Base-by-base conservation (phyloP, 1,284 basidiomycete genomes). In the Mycosarcoma maydis region DNA sequence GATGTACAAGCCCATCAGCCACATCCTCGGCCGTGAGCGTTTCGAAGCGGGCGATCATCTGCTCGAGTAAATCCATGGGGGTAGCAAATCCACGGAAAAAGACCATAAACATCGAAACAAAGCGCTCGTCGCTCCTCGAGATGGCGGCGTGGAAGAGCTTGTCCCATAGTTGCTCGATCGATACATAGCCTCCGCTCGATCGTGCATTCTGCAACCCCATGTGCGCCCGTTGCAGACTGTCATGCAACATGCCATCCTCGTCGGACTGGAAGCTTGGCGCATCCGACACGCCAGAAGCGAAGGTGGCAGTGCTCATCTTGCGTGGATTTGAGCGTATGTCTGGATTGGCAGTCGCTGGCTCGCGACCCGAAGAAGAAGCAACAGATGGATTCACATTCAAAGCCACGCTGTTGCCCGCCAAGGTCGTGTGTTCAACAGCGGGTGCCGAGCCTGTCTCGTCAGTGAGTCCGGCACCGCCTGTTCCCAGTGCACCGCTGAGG, bases 141-240 rank as follows among this genome's bases (percentile, higher is more conserved):
- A 78, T 71, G 23, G 73, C 75, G 27, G 75, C 73, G 27, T 72
- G 72, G 66, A 78, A 78, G 37, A 78, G 60, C 56, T 73, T 72
- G 39, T 78, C 72, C 72, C 76, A 78, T 23, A 77, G 58, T 54
- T 78, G 75, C 14, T 76, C 75, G 19, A 78, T 58, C n/a, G 64
- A 66, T 19, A 78, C 67, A 44, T 78, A 78, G 20, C 75, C 76
- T 19, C 76, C 75, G 24, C 54, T 66, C 20, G 69, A 62, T 20
- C 73, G 69, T 13, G 73, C 70, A 26, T 47, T 67, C 40, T 78
- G 74, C 47, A 76, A 36, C 7, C 75, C 75, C 39, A 62, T 20
- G 24, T 76, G 66, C 11, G 67, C 76, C 9, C 64, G 55, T n/a
- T 45, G 40, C 22, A 78, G 44, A 41, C 61, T 76, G 27, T 73